These are phyloP conservation scores for Decorospora gaudefroyi DNA, from an alignment of 2,329 filamentous ascomycete genomes.

Conservation along the genomic window DNA sequence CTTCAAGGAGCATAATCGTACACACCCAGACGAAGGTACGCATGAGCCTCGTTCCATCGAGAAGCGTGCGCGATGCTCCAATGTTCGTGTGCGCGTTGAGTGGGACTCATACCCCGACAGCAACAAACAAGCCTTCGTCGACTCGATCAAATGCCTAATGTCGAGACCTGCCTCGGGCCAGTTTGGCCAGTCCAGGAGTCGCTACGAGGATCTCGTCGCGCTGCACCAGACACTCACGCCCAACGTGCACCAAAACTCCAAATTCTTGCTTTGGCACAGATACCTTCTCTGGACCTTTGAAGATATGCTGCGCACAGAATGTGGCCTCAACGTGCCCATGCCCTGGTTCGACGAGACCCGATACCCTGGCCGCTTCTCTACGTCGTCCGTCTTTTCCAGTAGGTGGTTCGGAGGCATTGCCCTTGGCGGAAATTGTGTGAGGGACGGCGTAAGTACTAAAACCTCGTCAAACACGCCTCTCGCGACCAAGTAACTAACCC, in stretches of 20 bases:
- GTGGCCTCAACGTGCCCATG: slow-evolving; percentile 48
- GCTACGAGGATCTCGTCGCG: slow-evolving; percentile 44
- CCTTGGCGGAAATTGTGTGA: slow-evolving; percentile 36
- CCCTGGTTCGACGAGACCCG: slow-evolving; percentile 48
- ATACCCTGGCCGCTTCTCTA: slow-evolving; percentile 37
- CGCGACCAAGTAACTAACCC: slow-evolving; percentile 6
- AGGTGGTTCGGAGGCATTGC: slow-evolving; percentile 36
- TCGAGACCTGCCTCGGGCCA: slow-evolving; percentile 27
- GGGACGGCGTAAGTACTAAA: slow-evolving; percentile 37
- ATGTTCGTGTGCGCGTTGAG: slow-evolving; percentile 37
- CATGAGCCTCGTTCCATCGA: no score
- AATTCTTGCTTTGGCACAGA: slow-evolving; percentile 53
- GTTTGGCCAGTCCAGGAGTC: slow-evolving; percentile 32
- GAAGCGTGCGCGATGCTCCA: slow-evolving; percentile 35
- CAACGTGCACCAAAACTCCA: slow-evolving; percentile 42
- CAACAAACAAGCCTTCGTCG: slow-evolving; percentile 33
- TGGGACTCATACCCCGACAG: slow-evolving; percentile 37
- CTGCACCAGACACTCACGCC: slow-evolving; percentile 42
- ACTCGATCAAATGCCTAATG: slow-evolving; percentile 40
- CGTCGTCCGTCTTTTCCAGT: slow-evolving; percentile 39
- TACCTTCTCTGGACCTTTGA: slow-evolving; percentile 52
- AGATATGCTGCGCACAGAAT: slow-evolving; percentile 49
- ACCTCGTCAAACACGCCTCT: background rate
- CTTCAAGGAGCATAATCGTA: slow-evolving; percentile 3
- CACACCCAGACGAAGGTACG: background rate